Conservation (phyloP, 2,329 filamentous ascomycete species). For the Aspergillus niger region DNA sequence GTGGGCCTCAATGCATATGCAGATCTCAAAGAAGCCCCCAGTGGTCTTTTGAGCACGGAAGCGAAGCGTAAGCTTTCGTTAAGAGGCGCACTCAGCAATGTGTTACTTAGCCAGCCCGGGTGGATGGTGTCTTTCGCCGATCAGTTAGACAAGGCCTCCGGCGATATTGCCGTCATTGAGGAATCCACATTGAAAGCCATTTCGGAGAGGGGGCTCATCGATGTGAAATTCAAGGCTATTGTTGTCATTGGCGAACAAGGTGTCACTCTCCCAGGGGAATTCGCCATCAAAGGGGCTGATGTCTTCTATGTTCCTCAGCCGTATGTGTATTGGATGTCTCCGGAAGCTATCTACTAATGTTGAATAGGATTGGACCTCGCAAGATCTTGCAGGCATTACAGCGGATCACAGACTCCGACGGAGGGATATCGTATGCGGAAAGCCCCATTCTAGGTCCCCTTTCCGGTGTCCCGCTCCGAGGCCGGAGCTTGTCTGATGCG, state of each 20-base stretch:
- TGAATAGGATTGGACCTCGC: constrained; percentile 29
- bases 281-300: constrained; percentile 19
- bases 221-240: constrained; percentile 21
- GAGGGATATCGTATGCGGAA: neutral
- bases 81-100: constrained; percentile 27
- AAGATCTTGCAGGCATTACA: constrained; percentile 28
- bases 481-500: constrained; percentile 18
- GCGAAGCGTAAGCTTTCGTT: constrained; percentile 33
- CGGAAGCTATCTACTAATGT: constrained; percentile 13
- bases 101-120: constrained; percentile 24
- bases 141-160: constrained; percentile 22
- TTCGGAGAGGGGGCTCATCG: constrained; percentile 7
- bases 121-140: constrained; percentile 32
- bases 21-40: constrained; percentile 24
- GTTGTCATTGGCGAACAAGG: constrained; percentile 25
- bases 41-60: constrained; percentile 27
- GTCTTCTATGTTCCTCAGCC: constrained; percentile 31
- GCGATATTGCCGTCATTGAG: constrained; percentile 34
- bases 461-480: constrained; percentile 12
- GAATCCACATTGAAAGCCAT: constrained; percentile 25
- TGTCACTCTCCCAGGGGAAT: constrained; percentile 1
- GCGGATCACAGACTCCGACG: constrained; percentile 7
- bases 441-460: constrained; percentile 12
- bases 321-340: constrained; percentile 18
- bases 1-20: constrained; percentile 31